Conservation (phyloP, 805 yeast genomes). For the Wickerhamiella azyma region DNA sequence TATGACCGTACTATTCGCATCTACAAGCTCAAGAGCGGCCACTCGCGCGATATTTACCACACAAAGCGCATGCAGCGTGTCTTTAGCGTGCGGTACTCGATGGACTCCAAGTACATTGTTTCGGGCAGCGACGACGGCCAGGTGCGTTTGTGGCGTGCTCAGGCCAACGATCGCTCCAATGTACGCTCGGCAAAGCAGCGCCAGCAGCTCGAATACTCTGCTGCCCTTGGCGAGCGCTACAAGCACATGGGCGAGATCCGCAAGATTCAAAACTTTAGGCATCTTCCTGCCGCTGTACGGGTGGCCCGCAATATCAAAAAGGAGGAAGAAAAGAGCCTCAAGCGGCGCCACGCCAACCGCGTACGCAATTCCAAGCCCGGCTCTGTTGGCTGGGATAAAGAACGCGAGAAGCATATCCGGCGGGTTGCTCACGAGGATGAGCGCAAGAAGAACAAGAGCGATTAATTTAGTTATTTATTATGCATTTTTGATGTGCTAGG, state of each 20-base stretch:
- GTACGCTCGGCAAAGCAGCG: slow-evolving; percentile 71
- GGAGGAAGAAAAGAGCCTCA: slow-evolving; percentile 55
- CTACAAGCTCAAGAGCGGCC: slow-evolving; percentile 65
- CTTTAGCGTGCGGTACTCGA: slow-evolving; percentile 67
- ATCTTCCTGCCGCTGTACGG: slow-evolving; percentile 75
- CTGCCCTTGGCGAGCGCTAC: slow-evolving; percentile 79
- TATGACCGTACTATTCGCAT: slow-evolving; percentile 88
- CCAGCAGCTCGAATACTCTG: slow-evolving; percentile 77
- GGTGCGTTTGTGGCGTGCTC: slow-evolving; percentile 82
- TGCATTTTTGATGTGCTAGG: too few relatives aligned
- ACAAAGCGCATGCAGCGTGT: slow-evolving; percentile 97
- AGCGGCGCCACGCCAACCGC: slow-evolving; percentile 70
- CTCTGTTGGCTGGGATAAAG: slow-evolving; percentile 34
- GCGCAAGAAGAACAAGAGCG: too few relatives aligned
- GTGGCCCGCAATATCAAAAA: slow-evolving; percentile 79
- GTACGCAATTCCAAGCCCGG: slow-evolving; percentile 57
- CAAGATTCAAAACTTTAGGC: slow-evolving; percentile 83
- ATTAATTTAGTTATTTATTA: too few relatives aligned
- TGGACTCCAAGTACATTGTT: slow-evolving; percentile 77
- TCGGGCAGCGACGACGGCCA: slow-evolving; percentile 96
- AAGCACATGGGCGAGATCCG: slow-evolving; percentile 93
- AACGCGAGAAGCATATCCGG: slow-evolving; percentile 67
- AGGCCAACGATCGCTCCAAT: slow-evolving; percentile 70
- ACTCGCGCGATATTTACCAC: slow-evolving; percentile 88
- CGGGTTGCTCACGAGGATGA: not conserved